Base-by-base conservation (phyloP, 768 basidiomycete genomes). In the Cyclocybe aegerita region DNA sequence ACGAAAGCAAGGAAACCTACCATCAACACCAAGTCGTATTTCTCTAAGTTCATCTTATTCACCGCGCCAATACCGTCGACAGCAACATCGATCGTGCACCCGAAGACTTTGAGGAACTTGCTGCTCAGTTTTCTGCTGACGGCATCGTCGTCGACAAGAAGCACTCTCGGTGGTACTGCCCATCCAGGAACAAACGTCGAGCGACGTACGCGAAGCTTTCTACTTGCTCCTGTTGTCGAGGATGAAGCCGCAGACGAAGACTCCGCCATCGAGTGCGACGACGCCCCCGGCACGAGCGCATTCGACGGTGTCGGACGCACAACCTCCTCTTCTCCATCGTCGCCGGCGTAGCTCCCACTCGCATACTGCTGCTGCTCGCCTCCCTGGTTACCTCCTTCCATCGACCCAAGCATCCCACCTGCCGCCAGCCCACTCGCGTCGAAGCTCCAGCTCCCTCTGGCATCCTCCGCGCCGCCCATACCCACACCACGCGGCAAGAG, bases 1-100 rank as follows among this genome's bases (percentile, higher is more conserved):
- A 41, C 8, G 46, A n/a, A 58, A 46, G 53, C 45, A 46, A 37
- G 49, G 47, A 56, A 57, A 75, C 83, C 38, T 57, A 90, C 91
- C 95, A 98, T 98, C 50, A 98, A 66, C 54, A 97, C 93, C 63
- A 98, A 68, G 69, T 98, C 96, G 66, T 97, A 98, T 74, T 94
- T 93, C 60, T 90, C 91, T 65, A 90, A 65, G 70, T 96, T 95
- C 93, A 98, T 97, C 79, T 93, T 96, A 59, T 88, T 87, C 47
- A 98, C 93, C 0, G 96, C 96, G 1, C 83, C 84, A 4, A 92
- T 81, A 0, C 95, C 96, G 65, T 98, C 93, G 34, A 94, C 91
- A 1, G 94, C 96, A 36, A 96, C 88, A 59, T 98, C 96, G 49
- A 88, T 93, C 60, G 86, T 85, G 67, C 95, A 97, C 35, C 96